Evolutionary conservation across 1,284 basidiomycete genomes (phyloP), one percentile per base, ranked within the genome.

Genomic region (Ganoderma boninense): DNA sequence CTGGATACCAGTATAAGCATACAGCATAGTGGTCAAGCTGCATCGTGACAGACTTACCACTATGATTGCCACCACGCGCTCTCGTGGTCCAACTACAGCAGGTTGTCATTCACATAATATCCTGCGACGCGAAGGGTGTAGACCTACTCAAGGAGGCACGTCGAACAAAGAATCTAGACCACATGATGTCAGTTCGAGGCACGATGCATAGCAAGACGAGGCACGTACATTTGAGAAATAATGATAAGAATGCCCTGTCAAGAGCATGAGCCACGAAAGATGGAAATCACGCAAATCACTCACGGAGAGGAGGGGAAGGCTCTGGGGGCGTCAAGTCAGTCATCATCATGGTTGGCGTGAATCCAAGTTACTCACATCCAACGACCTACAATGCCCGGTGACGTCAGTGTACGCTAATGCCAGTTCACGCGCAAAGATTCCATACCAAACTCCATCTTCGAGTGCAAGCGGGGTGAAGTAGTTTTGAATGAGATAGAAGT

Each of bases 81-180:
- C n/a, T 38, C 32, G 64, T 18, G 32, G 38, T 6, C 64, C 64
- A 38, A 65, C 64, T 65, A 52, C 2, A 52, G 14, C 4, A n/a
- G 4, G 6, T 11, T 18, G n/a, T 42, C 4, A 56, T 11, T 4
- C n/a, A 54, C 23, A 42, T 2, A 35, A 35, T 35, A 10, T n/a
- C 56, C 35, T 18, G 14, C 11, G 32, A 56, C 16, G 52, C 35
- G 13, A 35, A 18, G 13, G 44, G 62, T 14, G 16, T 4, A 26
- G 52, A 56, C 38, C 2, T 29, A 65, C 64, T 65, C 38, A 65
- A 43, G n/a, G 29, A 65, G 52, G 52, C 64, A 18, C 64, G 49
- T 38, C 52, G 49, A n/a, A 52, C 35, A 23, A 65, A 65, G 32
- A 65, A 65, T 29, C 64, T 65, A 29, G 38, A 40, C n/a, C 46